phyloP scores from a whole-genome alignment of 225 moss, liverwort and hornwort genomes.

The Sphagnum contortum region DNA sequence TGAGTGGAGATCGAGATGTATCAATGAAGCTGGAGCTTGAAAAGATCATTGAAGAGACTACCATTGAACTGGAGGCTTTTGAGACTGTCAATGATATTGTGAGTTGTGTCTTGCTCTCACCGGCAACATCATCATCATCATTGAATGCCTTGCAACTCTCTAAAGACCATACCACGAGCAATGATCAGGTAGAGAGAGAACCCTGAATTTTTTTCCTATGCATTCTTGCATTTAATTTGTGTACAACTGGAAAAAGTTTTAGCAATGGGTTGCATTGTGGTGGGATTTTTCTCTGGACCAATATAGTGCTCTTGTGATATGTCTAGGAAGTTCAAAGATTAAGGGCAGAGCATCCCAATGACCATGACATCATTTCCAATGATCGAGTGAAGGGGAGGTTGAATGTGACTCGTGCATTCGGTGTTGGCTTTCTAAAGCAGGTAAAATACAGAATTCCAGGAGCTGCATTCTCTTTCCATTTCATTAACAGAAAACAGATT shows the following conservation, averaged over 20 bases:
- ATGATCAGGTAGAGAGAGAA: constrained; percentile 54
- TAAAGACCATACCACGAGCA: constrained; percentile 91
- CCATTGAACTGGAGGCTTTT: constrained; percentile 76
- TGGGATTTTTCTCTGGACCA: neutral
- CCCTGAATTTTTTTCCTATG: neutral
- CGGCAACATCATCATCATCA: constrained; percentile 44
- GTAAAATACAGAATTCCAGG: constrained; percentile 13
- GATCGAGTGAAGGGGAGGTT: constrained; percentile 95
- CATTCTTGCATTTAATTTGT: neutral
- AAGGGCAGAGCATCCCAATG: constrained; percentile 80
- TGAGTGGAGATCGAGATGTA: constrained; percentile 72
- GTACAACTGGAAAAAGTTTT: neutral
- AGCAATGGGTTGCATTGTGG: neutral
- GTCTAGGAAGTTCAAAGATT: constrained; percentile 78
- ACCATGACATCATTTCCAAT: constrained; percentile 75
- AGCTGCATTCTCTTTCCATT: too few species aligned
- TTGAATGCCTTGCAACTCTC: constrained; percentile 95
- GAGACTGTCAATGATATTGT: constrained; percentile 57
- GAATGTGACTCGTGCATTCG: constrained; percentile 98
- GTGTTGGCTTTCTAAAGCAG: constrained; percentile 97
- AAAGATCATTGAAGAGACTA: constrained; percentile 94
- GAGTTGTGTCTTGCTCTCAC: constrained; percentile 17
- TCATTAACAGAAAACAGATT: too few species aligned
- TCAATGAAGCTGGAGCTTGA: constrained; percentile 84
- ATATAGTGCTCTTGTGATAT: neutral